These are phyloP conservation scores for Saccharomycopsis hybrid DNA, from an alignment of 1,139 yeast genomes.

Conservation along the genomic window DNA sequence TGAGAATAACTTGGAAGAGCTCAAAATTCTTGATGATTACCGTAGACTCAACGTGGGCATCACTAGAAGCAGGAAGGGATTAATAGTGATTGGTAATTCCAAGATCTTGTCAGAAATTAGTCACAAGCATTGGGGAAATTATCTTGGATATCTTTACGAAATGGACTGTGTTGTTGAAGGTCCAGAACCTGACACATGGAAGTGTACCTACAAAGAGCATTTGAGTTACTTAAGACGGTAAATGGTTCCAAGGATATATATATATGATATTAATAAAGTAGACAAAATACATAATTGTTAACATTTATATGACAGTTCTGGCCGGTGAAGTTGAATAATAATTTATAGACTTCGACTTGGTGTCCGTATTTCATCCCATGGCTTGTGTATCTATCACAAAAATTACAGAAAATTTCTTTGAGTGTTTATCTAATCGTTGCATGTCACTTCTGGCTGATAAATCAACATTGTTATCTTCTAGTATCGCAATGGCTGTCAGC, in stretches of 20 bases:
- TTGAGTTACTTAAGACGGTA: slow-evolving; percentile 14
- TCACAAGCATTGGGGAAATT: slow-evolving; percentile 16
- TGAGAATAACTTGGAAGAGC: slow-evolving; percentile 11
- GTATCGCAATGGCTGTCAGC: too few species aligned
- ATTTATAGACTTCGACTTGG: too few species aligned
- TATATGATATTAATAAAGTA: too few species aligned
- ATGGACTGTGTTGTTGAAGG: slow-evolving; percentile 18
- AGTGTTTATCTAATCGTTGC: too few species aligned
- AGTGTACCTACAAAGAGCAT: slow-evolving; percentile 9
- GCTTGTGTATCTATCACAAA: too few species aligned
- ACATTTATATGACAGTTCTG: too few species aligned
- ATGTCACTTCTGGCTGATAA: too few species aligned
- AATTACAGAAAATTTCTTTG: too few species aligned
- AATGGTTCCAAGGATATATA: background rate
- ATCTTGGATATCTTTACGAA: slow-evolving; percentile 18
- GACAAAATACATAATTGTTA: too few species aligned
- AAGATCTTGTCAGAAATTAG: background rate
- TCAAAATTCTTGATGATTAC: slow-evolving; percentile 14
- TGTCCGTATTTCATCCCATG: too few species aligned
- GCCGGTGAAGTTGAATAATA: too few species aligned
- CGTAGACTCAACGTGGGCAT: slow-evolving; percentile 12
- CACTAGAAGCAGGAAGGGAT: slow-evolving; percentile 13
- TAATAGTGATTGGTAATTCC: slow-evolving; percentile 17
- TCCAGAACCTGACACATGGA: slow-evolving; percentile 4
- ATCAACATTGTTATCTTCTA: too few species aligned